Percentiles rank a stretch among this genome's conserved stretches.
These are phyloP conservation scores for Solanum piurae DNA, from an alignment of 257 asterid species.

Conservation along the genomic window DNA sequence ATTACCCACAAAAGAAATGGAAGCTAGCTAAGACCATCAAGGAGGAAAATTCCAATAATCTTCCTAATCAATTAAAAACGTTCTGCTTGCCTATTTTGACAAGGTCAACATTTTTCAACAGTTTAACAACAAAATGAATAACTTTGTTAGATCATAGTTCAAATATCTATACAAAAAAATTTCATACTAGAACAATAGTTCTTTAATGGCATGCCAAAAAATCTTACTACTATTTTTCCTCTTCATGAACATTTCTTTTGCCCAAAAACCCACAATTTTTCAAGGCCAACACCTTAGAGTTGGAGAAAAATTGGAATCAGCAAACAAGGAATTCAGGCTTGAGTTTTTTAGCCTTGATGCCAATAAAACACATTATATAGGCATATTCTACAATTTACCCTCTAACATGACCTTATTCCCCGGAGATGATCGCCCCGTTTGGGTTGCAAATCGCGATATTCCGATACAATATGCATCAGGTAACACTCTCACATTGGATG, in stretches of 20 bases:
- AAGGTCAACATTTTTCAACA: neutral
- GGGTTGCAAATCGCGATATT: constrained; percentile 20
- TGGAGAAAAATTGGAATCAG: constrained; percentile 1
- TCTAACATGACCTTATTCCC: neutral
- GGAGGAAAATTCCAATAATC: neutral
- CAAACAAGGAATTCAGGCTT: constrained; percentile 13
- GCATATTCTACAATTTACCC: constrained; percentile 11
- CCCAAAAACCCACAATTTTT: neutral
- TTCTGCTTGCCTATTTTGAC: neutral
- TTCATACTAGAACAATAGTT: neutral
- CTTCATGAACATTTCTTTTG: neutral
- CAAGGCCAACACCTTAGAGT: constrained; percentile 2
- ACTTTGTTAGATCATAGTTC: neutral
- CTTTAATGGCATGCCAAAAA: neutral
- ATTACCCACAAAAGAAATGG: neutral
- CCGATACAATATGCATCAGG: constrained; percentile 9
- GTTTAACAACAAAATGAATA: too few relatives aligned
- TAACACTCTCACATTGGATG: constrained; percentile 2
- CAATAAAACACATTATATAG: constrained; percentile 4
- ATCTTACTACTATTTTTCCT: neutral
- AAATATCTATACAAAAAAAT: neutral
- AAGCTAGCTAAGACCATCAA: neutral
- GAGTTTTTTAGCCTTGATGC: constrained; percentile 9
- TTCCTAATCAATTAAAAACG: neutral
- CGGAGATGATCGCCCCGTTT: constrained; percentile 1